Conservation (phyloP, 805 yeast genomes). For the Jamesozyma gamospora region DNA sequence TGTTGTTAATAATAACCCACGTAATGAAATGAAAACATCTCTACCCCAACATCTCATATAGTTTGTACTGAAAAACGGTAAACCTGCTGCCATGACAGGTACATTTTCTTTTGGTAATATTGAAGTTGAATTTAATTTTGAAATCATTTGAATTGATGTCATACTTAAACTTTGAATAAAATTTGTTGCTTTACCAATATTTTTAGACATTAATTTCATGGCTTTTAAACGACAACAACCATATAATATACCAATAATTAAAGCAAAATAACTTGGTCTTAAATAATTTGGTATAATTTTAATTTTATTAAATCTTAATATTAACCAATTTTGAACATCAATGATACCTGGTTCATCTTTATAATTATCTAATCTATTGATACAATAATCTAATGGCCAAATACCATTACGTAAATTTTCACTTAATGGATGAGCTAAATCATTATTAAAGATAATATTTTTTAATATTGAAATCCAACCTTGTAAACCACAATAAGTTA, state of each 20-base stretch:
- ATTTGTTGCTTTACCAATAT: conserved; percentile 50
- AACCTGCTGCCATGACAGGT: conserved; percentile 87
- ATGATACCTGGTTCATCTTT: conserved; percentile 36
- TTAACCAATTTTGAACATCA: conserved; percentile 62
- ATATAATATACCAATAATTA: conserved; percentile 73
- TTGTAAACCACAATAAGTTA: conserved; percentile 83
- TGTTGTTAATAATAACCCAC: conserved; percentile 73
- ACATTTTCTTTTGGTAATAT: conserved; percentile 51
- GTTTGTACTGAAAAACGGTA: conserved; percentile 84
- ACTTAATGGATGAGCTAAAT: conserved; percentile 76
- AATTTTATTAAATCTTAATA: conserved; percentile 50
- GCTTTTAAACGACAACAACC: conserved; percentile 70
- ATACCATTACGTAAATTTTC: conserved; percentile 69
- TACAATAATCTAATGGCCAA: conserved; percentile 82
- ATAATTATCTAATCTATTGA: conserved; percentile 51
- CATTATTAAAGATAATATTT: conserved; percentile 53
- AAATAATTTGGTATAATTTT: conserved; percentile 65
- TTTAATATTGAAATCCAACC: conserved; percentile 78
- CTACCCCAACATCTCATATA: conserved; percentile 99
- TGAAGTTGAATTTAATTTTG: conserved; percentile 62
- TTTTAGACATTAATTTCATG: conserved; percentile 42
- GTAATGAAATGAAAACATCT: conserved; percentile 79
- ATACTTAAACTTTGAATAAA: conserved; percentile 75
- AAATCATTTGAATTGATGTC: conserved; percentile 82
- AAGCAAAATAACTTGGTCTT: conserved; percentile 78